Evolutionary conservation across 306 rosid species (phyloP), one percentile per base, ranked within the genome.

Genomic region (Albizia julibrissin): DNA sequence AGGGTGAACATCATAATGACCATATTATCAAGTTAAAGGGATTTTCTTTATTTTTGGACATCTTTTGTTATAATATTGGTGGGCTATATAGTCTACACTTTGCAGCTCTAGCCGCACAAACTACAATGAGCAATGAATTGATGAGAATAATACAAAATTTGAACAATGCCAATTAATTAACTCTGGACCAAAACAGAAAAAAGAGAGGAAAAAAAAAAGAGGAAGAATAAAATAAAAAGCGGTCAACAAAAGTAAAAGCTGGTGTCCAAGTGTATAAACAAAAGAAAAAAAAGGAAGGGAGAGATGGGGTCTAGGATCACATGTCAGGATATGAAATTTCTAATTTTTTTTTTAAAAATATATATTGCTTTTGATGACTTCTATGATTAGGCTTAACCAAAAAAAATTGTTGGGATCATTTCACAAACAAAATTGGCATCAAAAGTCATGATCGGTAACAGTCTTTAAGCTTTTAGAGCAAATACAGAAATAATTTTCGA

Each of bases 361-460:
- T 56, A 76, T 77, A 65, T 90, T 88, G 88, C 93, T 92, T 93
- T 93, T 88, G 90, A 86, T 92, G 97, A 90, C 93, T 93, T 95
- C 90, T 84, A 91, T 95, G 97, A 89, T 90, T 90, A 84, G 86
- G 83, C 80, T 72, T 76, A 81, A 8, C 3, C 16, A 14, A 50
- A 79, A 84, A 84, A 84, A 65, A 77, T 77, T 80, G 75, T 91
- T 87, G 93, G 97, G 96, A 95, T 95, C 92, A 90, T 88, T 88
- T 87, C 86, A 67, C 84, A 84, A 86, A 89, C 91, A 84, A 89
- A 86, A 87, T 83, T 81, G 83, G 84, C 88, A 91, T 87, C 89
- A 82, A 91, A 89, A 86, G 91, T 86, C 93, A 91, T 90, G 91
- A 95, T 95, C 93, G 93, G 92, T 47, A 87, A 86, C 84, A 87